Base-by-base conservation (phyloP, 2,329 filamentous ascomycete genomes). In the Penicillium italicum region DNA sequence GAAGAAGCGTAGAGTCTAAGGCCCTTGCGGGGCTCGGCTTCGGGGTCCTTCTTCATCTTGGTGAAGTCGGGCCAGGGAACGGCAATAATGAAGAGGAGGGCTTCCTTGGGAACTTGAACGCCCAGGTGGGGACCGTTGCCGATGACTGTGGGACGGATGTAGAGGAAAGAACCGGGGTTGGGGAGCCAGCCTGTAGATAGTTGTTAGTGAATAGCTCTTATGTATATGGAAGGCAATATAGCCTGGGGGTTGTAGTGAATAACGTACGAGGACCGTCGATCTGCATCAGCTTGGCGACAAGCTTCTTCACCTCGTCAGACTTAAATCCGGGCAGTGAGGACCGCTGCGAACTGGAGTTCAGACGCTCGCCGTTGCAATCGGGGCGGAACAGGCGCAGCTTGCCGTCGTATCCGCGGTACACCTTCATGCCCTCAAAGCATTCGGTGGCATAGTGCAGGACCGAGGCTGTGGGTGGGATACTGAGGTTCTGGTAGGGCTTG, bases 371-470 rank as follows among this genome's bases (percentile, higher is more conserved):
- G 74, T 93, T 93, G 69, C 84, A 81, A 63, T 86, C 78, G 0
- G 89, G 87, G n/a, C 89, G 85, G 82, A 93, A 93, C 53, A 92
- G 77, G 56, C 89, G 86, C 53, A 92, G 81, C 66, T 82, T 83
- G 65, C 86, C 87, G 71, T 93, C 88, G 62, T 82, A 74, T 71
- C 85, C 76, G 69, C 84, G 86, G 72, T 85, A 84, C 43, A 84
- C 84, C 76, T 95, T 96, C 77, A 87, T 80, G 12, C 91, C 91
- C 76, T 96, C 91, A 76, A 95, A 96, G 74, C 91, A 95, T 75
- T 93, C 88, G 45, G 90, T 95, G 11, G 90, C 91, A 75, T 96
- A 96, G 80, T 96, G 91, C 57, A 96, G 82, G 58, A 86, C 85
- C 4, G 86, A 89, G 14, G 90, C 89, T 5, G 88, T 92, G 34